Conservation (phyloP, 2,329 filamentous ascomycete species). For the Hymenoscyphus repandus region DNA sequence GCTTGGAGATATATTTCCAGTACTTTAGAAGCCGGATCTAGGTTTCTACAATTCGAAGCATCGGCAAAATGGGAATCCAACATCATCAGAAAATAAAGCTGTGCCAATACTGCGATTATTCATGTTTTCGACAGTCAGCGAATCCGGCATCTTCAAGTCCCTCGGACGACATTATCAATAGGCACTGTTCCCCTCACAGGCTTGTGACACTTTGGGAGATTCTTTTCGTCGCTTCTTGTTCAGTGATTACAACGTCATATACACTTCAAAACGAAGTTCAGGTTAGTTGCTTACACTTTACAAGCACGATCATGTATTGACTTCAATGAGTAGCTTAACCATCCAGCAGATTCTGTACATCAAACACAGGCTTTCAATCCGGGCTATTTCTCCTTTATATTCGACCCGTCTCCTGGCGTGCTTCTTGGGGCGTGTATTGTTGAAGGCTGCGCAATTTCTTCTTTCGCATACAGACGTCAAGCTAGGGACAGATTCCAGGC, state of each 20-base stretch:
- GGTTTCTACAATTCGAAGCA: no score
- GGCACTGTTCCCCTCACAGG: slow-evolving; percentile 7
- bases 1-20: no score
- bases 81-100: neutral
- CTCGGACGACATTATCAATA: neutral
- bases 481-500: slow-evolving; percentile 30
- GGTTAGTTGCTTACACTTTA: slow-evolving; percentile 9
- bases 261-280: slow-evolving; percentile 23
- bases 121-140: neutral
- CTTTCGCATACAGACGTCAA: slow-evolving; percentile 33
- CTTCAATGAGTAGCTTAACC: neutral
- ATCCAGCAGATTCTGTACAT: neutral
- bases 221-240: slow-evolving; percentile 15
- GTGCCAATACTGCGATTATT: neutral
- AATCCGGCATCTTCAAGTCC: neutral
- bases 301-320: slow-evolving; percentile 4
- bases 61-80: no score
- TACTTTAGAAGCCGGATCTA: no score
- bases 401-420: slow-evolving; percentile 31
- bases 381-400: slow-evolving; percentile 18
- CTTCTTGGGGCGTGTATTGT: slow-evolving; percentile 33
- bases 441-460: slow-evolving; percentile 34
- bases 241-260: slow-evolving; percentile 24
- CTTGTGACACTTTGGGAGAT: slow-evolving; percentile 24
- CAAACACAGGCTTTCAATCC: slow-evolving; percentile 8